Evolutionary conservation across 1,284 basidiomycete genomes (phyloP), one percentile per base, ranked within the genome.

Genomic region (Tilletia indica): DNA sequence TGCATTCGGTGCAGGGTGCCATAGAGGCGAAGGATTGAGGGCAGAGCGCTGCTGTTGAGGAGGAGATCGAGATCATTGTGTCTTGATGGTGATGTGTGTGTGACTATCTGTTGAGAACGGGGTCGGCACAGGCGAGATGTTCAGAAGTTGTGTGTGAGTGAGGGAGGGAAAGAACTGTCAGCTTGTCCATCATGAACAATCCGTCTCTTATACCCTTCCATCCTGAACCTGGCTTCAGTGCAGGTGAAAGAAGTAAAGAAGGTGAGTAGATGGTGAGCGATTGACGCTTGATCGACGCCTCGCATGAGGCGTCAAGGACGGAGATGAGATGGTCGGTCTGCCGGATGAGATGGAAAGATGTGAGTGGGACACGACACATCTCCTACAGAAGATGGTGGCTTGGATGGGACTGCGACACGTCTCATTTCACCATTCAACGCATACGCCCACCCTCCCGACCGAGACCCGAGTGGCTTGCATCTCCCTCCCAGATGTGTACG

Each of bases 111-210:
- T 45, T 45, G 42, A 31, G 25, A 31, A 31, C 2, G 25, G 25
- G 2, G 25, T 31, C 25, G 25, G 25, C 25, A 2, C 0, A 31
- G 25, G 42, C 14, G 3, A 14, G 42, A 78, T 91, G 91, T 92
- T 78, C 93, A 93, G 67, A 92, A 31, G 25, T 0, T 31, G 25
- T 61, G 31, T 9, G 56, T 61, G 31, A 34, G 31, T 61, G 56
- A 34, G 14, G 56, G 31, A 34, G 56, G 94, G 93, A 85, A 14
- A 94, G 93, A 61, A 31, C 25, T 31, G 93, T 94, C 68, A 74
- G 31, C 31, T 34, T 14, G 14, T 34, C 31, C 31, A 61, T 14
- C 31, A 8, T 34, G 9, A 61, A 11, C 45, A 25, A 6, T 31
- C 19, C 45, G 25, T 19, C 42, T 14, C 14, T 45, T 45, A 45